Evolutionary conservation across 345 rosid genomes (phyloP), one percentile per base, ranked within the genome.

Genomic region (Microthlaspi erraticum): DNA sequence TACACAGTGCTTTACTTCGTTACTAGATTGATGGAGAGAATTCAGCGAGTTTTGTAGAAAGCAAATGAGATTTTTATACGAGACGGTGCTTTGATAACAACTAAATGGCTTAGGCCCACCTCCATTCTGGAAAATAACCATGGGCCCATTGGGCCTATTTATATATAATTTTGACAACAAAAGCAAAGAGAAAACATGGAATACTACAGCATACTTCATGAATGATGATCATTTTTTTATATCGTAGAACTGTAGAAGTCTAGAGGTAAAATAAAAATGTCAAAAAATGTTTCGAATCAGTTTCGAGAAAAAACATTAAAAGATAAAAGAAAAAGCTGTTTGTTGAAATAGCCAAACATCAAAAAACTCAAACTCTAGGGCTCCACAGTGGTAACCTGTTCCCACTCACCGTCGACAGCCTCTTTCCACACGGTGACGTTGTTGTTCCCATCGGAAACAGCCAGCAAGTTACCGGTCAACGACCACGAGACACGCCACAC

Each of bases 401-500:
- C 75, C 91, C 91, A 86, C 73, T 83, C 87, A 44, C 85, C 87
- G 73, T 86, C 91, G 46, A 78, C 84, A 1, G 81, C 78, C 75
- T 86, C 91, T 70, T 84, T 86, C 91, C 91, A 86, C 50, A 86
- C 65, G 0, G 88, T 81, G 36, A 86, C 85, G 0, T 78, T 84
- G 81, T 83, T 84, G 62, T 72, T 82, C 13, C 85, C 91, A 44
- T 86, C 91, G 0, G 91, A 85, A 0, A 84, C 83, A 14, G 87
- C 86, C 80, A 86, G 48, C 56, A 86, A 74, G 70, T 84, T 84
- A 8, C 91, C 91, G 0, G 88, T 84, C 64, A 84, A 81, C 0
- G 91, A 86, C 91, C 91, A 86, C 0, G 88, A 86, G 1, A 86
- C 83, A 18, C 88, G 61, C 85, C 88, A 86, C 46, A 83, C 88